phyloP scores from a whole-genome alignment of 352 stramenopile genomes.

The Saprolegnia diclina region DNA sequence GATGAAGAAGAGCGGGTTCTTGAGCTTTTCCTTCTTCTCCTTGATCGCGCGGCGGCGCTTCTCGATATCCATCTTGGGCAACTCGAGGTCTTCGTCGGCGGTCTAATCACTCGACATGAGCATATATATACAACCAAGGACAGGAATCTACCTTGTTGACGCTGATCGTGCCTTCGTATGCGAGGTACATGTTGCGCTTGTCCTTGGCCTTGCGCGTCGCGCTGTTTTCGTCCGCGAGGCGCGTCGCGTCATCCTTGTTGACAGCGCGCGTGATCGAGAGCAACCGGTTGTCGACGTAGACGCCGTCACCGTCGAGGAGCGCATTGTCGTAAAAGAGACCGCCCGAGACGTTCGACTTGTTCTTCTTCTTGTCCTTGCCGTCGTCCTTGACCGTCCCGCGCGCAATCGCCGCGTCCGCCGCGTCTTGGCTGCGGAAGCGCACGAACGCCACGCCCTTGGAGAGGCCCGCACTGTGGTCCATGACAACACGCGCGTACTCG shows the following conservation, averaged over 20 bases:
- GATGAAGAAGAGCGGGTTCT: conserved; percentile 96
- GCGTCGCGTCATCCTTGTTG: conserved; percentile 60
- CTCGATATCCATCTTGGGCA: conserved; percentile 91
- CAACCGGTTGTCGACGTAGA: conserved; percentile 71
- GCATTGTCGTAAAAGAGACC: conserved; percentile 30
- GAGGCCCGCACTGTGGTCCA: conserved; percentile 67
- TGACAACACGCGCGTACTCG: conserved; percentile 77
- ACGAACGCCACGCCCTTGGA: conserved; percentile 84
- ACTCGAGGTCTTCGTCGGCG: conserved; percentile 72
- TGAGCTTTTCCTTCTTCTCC: conserved; percentile 96
- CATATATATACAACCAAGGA: neutral
- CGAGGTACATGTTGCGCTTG: conserved; percentile 95
- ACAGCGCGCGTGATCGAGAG: conserved; percentile 68
- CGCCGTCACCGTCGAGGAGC: conserved; percentile 57
- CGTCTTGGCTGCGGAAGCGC: conserved; percentile 53
- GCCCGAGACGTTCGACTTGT: conserved; percentile 24
- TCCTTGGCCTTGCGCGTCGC: conserved; percentile 69
- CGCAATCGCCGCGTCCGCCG: conserved; percentile 51
- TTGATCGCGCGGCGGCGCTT: conserved; percentile 89
- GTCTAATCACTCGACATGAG: conserved; percentile 18
- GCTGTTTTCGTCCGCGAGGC: conserved; percentile 50
- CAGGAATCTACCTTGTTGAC: conserved; percentile 61
- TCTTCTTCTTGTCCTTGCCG: conserved; percentile 32
- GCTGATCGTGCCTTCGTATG: conserved; percentile 92
- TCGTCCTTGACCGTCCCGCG: conserved; percentile 32